Base-by-base conservation (phyloP, 805 yeast genomes). In the Candida chauliodis region DNA sequence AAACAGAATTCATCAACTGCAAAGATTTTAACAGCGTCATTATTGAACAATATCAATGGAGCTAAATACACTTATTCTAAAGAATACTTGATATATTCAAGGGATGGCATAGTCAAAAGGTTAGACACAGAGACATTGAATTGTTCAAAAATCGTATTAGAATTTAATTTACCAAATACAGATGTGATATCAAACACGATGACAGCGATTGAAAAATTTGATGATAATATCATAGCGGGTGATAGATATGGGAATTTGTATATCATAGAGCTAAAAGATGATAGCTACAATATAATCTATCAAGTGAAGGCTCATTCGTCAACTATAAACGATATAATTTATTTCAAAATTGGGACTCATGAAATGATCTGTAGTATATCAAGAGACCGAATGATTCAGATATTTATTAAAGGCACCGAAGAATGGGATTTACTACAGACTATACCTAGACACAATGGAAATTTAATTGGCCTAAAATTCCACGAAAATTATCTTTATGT, bases 321-420 rank as follows among this genome's bases (percentile, higher is more conserved):
- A 6, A 56, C 73, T 8, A 55, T 78, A 11, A 77, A 74, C 42
- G 79, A 71, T 30, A 48, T 76, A 2, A 38, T 54, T 1, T 59
- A 53, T 36, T 71, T 73, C 39, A 49, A 54, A 30, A 39, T 59
- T 3, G 58, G 44, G 0, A 43, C 44, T 0, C 18, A 24, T n/a
- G 49, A 58, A 25, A 62, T 72, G 33, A 49, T 73, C 4, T 66
- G 69, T 14, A 69, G 77, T 27, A 71, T 74, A 19, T 75, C 83
- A 1, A 56, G 86, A 29, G 87, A 81, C 51, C 51, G 87, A 36
- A 81, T 79, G 66, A 70, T 81, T 21, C 87, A 81, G 51, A 51
- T 80, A 0, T 76, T 76, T 42, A 15, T 39, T 3, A 36, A 34
- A 3, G n/a, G n/a, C n/a, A 37, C 32, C 3, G 46, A 37, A 1